Evolutionary conservation across 306 rosid species (phyloP).

Genomic region (Ceratonia siliqua): DNA sequence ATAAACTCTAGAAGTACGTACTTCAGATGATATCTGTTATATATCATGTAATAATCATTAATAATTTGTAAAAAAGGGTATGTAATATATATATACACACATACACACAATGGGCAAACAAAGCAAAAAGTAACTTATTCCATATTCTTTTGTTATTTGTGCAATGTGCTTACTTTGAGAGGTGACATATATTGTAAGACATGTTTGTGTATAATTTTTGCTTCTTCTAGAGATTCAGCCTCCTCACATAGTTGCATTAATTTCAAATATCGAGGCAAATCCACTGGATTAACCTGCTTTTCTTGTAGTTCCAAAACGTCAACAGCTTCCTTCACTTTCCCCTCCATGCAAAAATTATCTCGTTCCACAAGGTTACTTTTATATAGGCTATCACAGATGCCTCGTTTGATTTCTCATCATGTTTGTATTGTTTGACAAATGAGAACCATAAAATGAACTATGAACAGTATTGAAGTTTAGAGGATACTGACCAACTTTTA

Average conservation of each 20-base stretch:
- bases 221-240: constrained; percentile 50
- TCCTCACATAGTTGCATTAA: constrained; percentile 50
- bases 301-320: constrained; percentile 45
- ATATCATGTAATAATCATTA: no score
- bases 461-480: constrained; percentile 23
- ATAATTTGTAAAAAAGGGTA: no score
- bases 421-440: constrained; percentile 3
- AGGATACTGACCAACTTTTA: constrained; percentile 13
- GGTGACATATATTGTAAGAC: constrained; percentile 38
- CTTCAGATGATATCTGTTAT: no score
- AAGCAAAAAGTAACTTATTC: no score
- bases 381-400: constrained; percentile 16
- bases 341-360: constrained; percentile 49
- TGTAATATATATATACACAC: no score
- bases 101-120: no score
- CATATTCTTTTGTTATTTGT: constrained; percentile 48
- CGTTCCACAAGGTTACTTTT: constrained; percentile 46
- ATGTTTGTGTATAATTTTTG: constrained; percentile 45
- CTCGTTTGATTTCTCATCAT: constrained; percentile 23
- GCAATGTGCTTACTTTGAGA: constrained; percentile 45
- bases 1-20: no score
- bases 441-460: constrained; percentile 20
- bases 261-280: constrained; percentile 39
- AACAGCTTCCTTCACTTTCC: constrained; percentile 58
- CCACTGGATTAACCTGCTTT: constrained; percentile 36